Evolutionary conservation across 441 rosid genomes (phyloP).

Genomic region (Erysimum cheiri): DNA sequence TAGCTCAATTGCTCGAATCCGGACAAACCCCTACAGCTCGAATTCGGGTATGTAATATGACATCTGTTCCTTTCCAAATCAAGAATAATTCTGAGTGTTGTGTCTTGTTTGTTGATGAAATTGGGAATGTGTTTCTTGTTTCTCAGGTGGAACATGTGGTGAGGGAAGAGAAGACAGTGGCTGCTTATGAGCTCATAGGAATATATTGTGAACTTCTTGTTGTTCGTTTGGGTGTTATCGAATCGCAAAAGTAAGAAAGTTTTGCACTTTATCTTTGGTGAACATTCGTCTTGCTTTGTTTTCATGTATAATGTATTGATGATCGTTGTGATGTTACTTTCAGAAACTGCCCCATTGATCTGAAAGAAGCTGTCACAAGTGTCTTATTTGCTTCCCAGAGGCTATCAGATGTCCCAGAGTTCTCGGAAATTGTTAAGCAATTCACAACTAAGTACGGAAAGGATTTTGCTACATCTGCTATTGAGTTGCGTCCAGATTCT

Average conservation of each 20-base stretch:
- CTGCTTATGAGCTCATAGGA: slow-evolving; percentile 86
- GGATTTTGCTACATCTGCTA: slow-evolving; percentile 70
- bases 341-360: slow-evolving; percentile 87
- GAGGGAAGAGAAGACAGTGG: slow-evolving; percentile 92
- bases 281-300: neutral
- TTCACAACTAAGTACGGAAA: slow-evolving; percentile 82
- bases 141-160: slow-evolving; percentile 94
- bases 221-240: slow-evolving; percentile 81
- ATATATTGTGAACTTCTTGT: slow-evolving; percentile 86
- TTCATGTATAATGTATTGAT: slow-evolving; percentile 28
- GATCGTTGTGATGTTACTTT: slow-evolving; percentile 22
- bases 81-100: neutral
- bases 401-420: slow-evolving; percentile 83
- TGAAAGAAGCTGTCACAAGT: slow-evolving; percentile 90
- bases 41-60: slow-evolving; percentile 59
- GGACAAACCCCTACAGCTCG: slow-evolving; percentile 88
- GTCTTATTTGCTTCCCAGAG: slow-evolving; percentile 83
- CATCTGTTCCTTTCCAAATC: neutral
- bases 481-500: slow-evolving; percentile 85
- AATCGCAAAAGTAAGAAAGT: slow-evolving; percentile 78
- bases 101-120: too few relatives aligned
- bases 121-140: neutral
- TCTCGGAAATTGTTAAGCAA: slow-evolving; percentile 67
- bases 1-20: slow-evolving; percentile 79
- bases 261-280: neutral